A percentile compares a stretch with the other conserved stretches of the same genome.
Evolutionary conservation across 2,329 filamentous ascomycete genomes (phyloP).

Genomic region (Purpureocillium lavendulum): DNA sequence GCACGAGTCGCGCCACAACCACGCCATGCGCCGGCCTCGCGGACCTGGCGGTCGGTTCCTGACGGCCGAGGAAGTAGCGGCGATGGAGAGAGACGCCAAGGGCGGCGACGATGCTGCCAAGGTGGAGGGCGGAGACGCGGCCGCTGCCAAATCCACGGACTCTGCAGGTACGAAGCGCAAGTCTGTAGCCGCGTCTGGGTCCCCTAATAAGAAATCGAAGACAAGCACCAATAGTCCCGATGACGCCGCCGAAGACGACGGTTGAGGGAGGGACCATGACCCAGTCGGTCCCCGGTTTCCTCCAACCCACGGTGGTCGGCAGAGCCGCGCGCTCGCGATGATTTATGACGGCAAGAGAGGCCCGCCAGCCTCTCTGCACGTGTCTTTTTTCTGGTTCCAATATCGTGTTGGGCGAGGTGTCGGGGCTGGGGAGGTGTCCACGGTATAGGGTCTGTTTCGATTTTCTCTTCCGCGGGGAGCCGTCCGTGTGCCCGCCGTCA

Average conservation of each 20-base stretch:
- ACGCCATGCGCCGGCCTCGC: slow-evolving; percentile 91
- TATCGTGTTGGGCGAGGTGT: slow-evolving; percentile 6
- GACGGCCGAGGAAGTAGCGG: slow-evolving; percentile 90
- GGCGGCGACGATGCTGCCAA: slow-evolving; percentile 26
- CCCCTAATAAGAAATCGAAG: slow-evolving; percentile 49
- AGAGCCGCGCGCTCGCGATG: slow-evolving; percentile 21
- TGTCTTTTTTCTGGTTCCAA: slow-evolving; percentile 8
- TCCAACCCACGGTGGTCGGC: too few species aligned
- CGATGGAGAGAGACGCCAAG: slow-evolving; percentile 63
- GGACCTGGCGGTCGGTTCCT: slow-evolving; percentile 92
- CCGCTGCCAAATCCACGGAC: slow-evolving; percentile 14
- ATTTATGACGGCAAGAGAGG: slow-evolving; percentile 21
- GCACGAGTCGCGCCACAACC: slow-evolving; percentile 95
- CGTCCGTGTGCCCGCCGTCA: too few species aligned
- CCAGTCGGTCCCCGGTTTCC: too few species aligned
- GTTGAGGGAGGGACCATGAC: slow-evolving; percentile 10
- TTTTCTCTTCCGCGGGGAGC: not conserved
- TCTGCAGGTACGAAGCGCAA: slow-evolving; percentile 50
- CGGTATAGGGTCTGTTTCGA: slow-evolving; percentile 1
- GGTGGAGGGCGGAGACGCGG: slow-evolving; percentile 16
- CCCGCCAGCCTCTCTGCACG: too few species aligned
- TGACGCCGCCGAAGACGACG: slow-evolving; percentile 30
- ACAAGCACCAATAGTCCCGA: slow-evolving; percentile 34
- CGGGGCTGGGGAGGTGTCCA: slow-evolving; percentile 7
- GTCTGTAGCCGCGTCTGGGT: slow-evolving; percentile 39